Conservation (phyloP, 805 yeast genomes). For the Nakazawaea populi region DNA sequence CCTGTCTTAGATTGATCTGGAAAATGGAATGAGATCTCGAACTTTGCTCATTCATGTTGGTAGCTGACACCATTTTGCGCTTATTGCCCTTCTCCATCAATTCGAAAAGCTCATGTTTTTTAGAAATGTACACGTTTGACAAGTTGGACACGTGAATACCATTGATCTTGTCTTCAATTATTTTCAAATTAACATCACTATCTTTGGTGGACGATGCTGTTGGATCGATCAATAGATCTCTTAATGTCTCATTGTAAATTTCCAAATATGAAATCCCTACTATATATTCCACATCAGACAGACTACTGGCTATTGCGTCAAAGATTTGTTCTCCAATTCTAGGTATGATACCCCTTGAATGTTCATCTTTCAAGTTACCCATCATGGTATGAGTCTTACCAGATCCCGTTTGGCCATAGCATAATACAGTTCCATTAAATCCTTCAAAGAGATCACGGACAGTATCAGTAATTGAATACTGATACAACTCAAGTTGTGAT, state of each 20-base stretch:
- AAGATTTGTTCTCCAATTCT: constrained; percentile 65
- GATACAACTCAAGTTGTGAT: constrained; percentile 53
- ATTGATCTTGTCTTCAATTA: constrained; percentile 56
- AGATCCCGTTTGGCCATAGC: constrained; percentile 77
- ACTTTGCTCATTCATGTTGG: constrained; percentile 67
- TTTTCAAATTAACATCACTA: constrained; percentile 33
- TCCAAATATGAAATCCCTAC: constrained; percentile 75
- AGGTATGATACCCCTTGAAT: constrained; percentile 61
- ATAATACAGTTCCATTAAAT: constrained; percentile 68
- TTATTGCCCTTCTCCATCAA: constrained; percentile 55
- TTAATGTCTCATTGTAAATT: constrained; percentile 46
- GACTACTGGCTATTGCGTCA: constrained; percentile 38
- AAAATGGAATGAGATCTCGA: constrained; percentile 81
- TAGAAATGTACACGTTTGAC: constrained; percentile 52
- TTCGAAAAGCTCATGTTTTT: constrained; percentile 50
- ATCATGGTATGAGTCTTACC: constrained; percentile 78
- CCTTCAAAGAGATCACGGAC: constrained; percentile 71
- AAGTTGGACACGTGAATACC: constrained; percentile 74
- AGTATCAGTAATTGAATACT: constrained; percentile 51
- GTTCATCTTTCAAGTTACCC: constrained; percentile 41
- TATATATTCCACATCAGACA: constrained; percentile 54
- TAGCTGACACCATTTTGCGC: constrained; percentile 50
- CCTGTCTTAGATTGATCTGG: constrained; percentile 62
- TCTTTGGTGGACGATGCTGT: constrained; percentile 9
- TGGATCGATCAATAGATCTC: constrained; percentile 53